Base-by-base conservation (phyloP, 1,284 basidiomycete species). In the Trametes sp. region DNA sequence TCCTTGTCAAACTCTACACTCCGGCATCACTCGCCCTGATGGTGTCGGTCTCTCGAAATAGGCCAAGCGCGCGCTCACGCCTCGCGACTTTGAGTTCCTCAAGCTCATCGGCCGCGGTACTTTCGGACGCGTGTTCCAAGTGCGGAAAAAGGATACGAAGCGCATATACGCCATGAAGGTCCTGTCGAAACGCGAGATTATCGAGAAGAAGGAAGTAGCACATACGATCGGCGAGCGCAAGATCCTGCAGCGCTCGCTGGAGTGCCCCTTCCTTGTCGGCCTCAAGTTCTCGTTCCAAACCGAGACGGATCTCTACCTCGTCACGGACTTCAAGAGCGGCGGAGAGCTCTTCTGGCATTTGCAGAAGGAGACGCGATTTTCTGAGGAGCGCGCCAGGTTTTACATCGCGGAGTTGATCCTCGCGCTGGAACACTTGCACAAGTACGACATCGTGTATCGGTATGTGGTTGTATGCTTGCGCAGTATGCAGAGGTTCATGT, bases 141-240 rank as follows among this genome's bases (percentile, higher is more conserved):
- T 99, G 42, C 93, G 97, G 64, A 99, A 99, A 81, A 90, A 86
- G 76, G 97, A 99, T 81, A 99, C 98, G 48, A 93, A 95, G 77
- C 93, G 98, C 55, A 99, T 99, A 81, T 99, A 98, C 80, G 98
- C 98, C 58, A 99, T 99, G 97, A 99, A 99, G 77, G 94, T 99
- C 53, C 86, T 99, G 36, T 96, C 94, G 41, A 99, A 99, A 82
- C 96, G 95, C 80, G 98, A 99, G 78, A 99, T 99, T 72, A 90
- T 98, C 61, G 94, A 95, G 50, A 99, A 98, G 84, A 99, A 99
- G 80, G 98, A 99, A 78, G 96, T 99, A 44, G 96, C 96, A 7
- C 98, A 99, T 77, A 99, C 97, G 16, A 98, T 99, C 69, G 98
- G 98, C 73, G 98, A 99, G 79, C 92, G 98, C 77, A 98, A 98